Percentiles rank a stretch among this genome's conserved stretches.
These are phyloP conservation scores for Hymenoscyphus scutula DNA, from an alignment of 2,329 filamentous ascomycete genomes.

Conservation along the genomic window DNA sequence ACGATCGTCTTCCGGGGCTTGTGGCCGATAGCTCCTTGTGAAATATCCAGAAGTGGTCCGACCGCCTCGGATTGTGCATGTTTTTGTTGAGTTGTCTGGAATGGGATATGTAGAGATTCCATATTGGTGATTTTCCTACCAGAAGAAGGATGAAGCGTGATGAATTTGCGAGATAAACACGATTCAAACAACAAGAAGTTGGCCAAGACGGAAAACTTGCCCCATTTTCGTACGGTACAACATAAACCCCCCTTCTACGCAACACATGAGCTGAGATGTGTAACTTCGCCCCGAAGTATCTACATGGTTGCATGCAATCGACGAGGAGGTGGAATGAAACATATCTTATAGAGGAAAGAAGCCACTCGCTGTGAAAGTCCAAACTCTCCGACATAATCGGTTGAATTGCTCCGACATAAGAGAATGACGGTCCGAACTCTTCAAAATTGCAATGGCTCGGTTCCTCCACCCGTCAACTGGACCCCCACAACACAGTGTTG, in stretches of 20 bases:
- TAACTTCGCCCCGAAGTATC: not conserved
- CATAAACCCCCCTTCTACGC: not conserved
- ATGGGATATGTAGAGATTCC: conserved; percentile 2
- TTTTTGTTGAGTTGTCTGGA: not conserved
- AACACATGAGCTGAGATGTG: not conserved
- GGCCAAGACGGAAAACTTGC: not conserved
- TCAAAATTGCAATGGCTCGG: not conserved
- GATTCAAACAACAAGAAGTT: not conserved
- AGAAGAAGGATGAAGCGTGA: not conserved
- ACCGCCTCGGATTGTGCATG: not conserved
- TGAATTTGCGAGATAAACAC: not conserved
- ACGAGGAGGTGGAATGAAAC: not conserved
- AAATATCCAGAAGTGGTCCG: not conserved
- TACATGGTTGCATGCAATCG: not conserved
- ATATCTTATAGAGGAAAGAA: not conserved
- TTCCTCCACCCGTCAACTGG: not conserved
- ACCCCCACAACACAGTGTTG: not conserved
- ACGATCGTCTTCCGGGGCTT: conserved; percentile 11
- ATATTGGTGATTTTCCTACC: not conserved
- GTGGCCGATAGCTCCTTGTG: not conserved
- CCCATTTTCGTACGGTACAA: not conserved
- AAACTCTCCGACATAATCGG: no score
- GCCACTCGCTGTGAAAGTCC: no score
- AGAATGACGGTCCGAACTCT: no score
- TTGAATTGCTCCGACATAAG: no score